Base-by-base conservation (phyloP, 2,329 filamentous ascomycete species). In the Cladosporium sp. region DNA sequence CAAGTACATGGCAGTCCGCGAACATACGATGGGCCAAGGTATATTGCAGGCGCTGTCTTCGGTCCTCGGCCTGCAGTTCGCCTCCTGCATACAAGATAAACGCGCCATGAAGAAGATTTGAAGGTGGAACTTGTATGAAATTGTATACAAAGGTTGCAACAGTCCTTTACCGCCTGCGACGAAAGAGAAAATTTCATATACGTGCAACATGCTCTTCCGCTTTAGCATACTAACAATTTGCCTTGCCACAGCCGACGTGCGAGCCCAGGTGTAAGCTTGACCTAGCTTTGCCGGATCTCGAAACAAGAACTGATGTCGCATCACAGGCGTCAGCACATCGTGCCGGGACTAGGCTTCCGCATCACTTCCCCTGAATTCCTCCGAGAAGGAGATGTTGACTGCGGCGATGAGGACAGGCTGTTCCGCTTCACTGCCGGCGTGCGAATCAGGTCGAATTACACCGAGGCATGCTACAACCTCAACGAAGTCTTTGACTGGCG, bases 401-500 rank as follows among this genome's bases (percentile, higher is more conserved):
- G 52, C 28, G 18, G 52, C 52, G 28, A 32, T 8, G 52, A 55
- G 21, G 15, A 28, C 52, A 55, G 24, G 14, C 8, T 18, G 21
- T 55, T 10, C 12, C 21, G 52, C 28, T 55, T 55, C 26, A 55
- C 52, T 7, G 52, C 52, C 10, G 52, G 52, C 14, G 28, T 55
- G 12, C 24, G 24, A 55, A n/a, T 55, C 52, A 55, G 10, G 52
- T 28, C 52, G 3, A 34, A 55, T 8, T 55, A 34, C 28, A 55
- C 28, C 7, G 52, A 55, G 28, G 52, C 52, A 32, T 55, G 52
- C 52, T 55, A 55, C 52, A 24, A 55, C 52, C 11, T 55, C 14
- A 26, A 28, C 1, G 52, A 55, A 10, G 15, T 55, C 52, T 55
- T 32, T n/a, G 52, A 28, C 26, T 55, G 52, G 52, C 52, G 52